Conservation (phyloP, 2,329 filamentous ascomycete species). For the Xylariales sp. region DNA sequence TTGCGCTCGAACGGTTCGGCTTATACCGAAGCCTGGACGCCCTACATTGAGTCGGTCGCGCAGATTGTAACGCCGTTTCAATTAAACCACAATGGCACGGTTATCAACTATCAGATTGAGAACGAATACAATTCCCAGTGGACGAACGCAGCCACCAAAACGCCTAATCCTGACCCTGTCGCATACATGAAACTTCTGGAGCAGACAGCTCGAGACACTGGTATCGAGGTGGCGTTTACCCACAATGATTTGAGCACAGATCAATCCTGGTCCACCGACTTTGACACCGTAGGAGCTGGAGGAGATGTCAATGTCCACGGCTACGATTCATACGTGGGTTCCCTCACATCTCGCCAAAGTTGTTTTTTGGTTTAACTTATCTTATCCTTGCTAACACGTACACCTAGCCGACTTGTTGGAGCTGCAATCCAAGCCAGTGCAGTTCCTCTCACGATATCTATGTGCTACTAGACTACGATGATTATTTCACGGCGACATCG, state of each 20-base stretch:
- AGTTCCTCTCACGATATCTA: background rate
- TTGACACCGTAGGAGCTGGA: background rate
- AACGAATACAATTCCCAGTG: conserved; percentile 72
- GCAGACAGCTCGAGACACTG: conserved; percentile 60
- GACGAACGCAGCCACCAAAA: conserved; percentile 24
- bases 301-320: background rate
- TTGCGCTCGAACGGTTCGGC: conserved; percentile 57
- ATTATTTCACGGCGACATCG: background rate
- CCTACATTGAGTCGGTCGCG: conserved; percentile 56
- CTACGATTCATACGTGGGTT: background rate
- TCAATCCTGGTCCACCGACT: background rate
- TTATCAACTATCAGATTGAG: conserved; percentile 74
- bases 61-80: conserved; percentile 66
- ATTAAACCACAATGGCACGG: conserved; percentile 74
- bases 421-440: background rate
- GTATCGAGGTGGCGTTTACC: conserved; percentile 69
- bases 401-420: background rate
- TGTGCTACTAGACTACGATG: background rate
- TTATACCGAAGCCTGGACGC: conserved; percentile 50
- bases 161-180: background rate
- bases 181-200: conserved; percentile 65
- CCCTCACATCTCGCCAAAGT: too few relatives aligned
- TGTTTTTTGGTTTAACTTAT: too few relatives aligned
- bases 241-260: conserved; percentile 60
- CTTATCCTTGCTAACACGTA: too few relatives aligned